Evolutionary conservation across 2,329 filamentous ascomycete species (phyloP), one percentile per base, ranked within the genome.

Genomic region (Taxawa tesnikishii): DNA sequence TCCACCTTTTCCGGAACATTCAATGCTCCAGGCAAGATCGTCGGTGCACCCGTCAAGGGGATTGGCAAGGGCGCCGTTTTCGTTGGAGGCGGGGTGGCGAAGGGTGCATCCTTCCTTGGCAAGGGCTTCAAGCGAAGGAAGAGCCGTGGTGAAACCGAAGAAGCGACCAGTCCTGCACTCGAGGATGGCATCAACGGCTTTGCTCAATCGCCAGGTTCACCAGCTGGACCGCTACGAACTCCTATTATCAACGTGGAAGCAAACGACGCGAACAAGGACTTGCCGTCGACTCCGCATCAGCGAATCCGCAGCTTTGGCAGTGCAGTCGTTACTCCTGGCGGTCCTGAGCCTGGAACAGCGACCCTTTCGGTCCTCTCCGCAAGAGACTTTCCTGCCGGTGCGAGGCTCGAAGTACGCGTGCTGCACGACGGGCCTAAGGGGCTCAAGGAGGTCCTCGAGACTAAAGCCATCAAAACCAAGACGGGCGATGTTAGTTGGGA

Each of bases 1-100:
- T 85, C 85, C 1, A 94, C 88, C 1, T 94, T 98, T 62, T 79
- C 79, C 1, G 87, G 87, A 18, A 93, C 85, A 1, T 94, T 96
- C 53, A 79, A 78, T 4, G 69, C 77, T 1, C 84, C 90, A 16
- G 83, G 83, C 29, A 87, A 87, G 58, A 85, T 98, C 38, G 82
- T 96, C 16, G 88, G 88, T 23, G 90, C 79, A 12, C 92, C 90
- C n/a, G 79, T 98, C 57, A 96, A 96, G 62, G 87, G 85, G 26
- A 77, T 81, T 21, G 83, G 83, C 17, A 80, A 76, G 36, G 87
- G 84, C 23, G 79, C 71, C 10, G 75, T 73, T 3, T 69, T 61
- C 13, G 74, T 83, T 2, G 81, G 83, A 37, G 79, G 81, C 24
- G 79, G 81, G 23, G 84, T 96, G 19, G 77, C 83, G 42, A 92